phyloP scores from a whole-genome alignment of 495 filamentous ascomycete genomes.

The Trichoderma erinaceum region DNA sequence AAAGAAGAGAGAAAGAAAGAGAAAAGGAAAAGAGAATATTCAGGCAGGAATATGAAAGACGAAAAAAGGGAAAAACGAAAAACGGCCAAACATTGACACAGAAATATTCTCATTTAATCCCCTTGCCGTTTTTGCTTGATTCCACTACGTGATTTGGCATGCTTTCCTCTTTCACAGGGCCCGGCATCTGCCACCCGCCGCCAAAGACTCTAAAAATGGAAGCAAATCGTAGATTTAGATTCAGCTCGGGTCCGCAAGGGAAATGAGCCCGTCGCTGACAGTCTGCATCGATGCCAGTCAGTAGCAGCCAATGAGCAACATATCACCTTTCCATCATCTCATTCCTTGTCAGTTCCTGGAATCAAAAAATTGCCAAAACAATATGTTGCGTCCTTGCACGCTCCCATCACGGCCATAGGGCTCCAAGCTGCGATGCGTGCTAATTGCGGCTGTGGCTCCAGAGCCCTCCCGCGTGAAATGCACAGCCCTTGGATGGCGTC shows the following conservation, averaged over 20 bases:
- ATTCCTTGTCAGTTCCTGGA: background rate
- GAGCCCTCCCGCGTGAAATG: background rate
- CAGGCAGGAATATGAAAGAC: background rate
- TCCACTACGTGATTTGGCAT: background rate
- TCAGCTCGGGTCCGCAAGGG: background rate
- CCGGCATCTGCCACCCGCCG: background rate
- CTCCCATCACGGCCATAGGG: background rate
- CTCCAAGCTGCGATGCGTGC: background rate
- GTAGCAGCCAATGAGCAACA: too few species aligned
- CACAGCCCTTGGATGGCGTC: constrained; percentile 5
- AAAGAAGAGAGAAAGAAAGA: background rate
- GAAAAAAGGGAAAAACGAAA: background rate
- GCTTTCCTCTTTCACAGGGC: background rate
- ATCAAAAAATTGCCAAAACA: background rate
- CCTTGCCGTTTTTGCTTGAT: background rate
- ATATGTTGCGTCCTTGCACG: background rate
- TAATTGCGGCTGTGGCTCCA: constrained; percentile 1
- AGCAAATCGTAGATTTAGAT: constrained; percentile 1
- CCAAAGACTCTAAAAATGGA: background rate
- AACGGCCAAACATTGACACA: background rate
- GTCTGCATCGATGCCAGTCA: too few species aligned
- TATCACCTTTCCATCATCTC: background rate
- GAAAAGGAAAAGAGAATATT: background rate
- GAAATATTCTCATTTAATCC: background rate
- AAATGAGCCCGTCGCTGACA: background rate